Evolutionary conservation across 2,329 filamentous ascomycete genomes (phyloP), one percentile per base, ranked within the genome.

Genomic region (Ophiostoma ulmi): DNA sequence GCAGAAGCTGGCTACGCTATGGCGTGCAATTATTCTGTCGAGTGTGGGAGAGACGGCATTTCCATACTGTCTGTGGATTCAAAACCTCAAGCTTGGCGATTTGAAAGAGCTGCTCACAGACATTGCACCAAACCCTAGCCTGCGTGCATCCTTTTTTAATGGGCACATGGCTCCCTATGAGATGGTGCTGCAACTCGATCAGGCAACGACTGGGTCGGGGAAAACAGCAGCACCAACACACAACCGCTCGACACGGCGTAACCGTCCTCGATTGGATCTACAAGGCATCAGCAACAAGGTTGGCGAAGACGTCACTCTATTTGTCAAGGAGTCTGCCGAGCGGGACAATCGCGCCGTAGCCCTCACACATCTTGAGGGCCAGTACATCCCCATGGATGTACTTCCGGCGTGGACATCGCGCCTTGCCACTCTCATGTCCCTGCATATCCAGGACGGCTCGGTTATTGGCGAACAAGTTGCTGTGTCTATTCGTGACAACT

Each of bases 41-140:
- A 87, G 87, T 71, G 79, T 89, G 63, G 86, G 84, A 35, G 79
- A 81, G 73, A 91, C 90, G 0, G 80, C 87, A 22, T 90, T 88
- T 73, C 89, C 90, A 0, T 93, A 93, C 76, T 90, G 87, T 75
- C 82, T 86, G 52, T 91, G 90, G 78, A 85, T 92, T 70, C 86
- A 85, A 70, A 82, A 83, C 36, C 81, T 93, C 52, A 86, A 90
- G 74, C 82, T 92, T 11, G 82, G 86, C 69, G 87, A 90, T 75
- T 81, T 92, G 0, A 79, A 81, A 13, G 80, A 86, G 58, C 81
- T 91, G 31, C 81, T 92, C 1, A 82, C 85, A 11, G 85, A 89
- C 71, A 81, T 85, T 48, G 72, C 73, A 10, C 75, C 77, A 38
- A 76, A 79, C 36, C 71, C 72, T 0, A 61, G 69, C 3, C 72